A percentile compares a stretch with the other conserved stretches of the same genome.
Conservation (phyloP, 2,329 filamentous ascomycete species). For the Thielaviopsis populi region DNA sequence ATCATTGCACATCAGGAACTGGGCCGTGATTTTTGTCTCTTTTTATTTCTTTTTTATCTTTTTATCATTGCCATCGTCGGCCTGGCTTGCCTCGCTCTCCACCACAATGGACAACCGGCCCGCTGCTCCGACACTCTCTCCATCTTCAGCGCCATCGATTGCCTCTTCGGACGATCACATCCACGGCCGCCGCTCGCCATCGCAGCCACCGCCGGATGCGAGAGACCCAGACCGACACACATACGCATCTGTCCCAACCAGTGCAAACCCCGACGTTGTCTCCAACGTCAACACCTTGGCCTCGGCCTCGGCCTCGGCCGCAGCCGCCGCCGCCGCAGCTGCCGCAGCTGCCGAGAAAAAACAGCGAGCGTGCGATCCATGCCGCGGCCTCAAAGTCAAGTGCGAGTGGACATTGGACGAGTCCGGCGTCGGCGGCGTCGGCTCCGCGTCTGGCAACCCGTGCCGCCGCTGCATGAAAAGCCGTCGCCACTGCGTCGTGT, state of each 20-base stretch:
- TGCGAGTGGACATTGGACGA: conserved; percentile 60
- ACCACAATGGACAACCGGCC: not conserved
- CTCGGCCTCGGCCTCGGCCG: not conserved
- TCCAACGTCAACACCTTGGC: not conserved
- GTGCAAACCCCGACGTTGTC: not conserved
- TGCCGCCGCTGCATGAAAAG: conserved; percentile 71
- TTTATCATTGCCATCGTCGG: not conserved
- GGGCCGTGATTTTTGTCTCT: conserved; percentile 14
- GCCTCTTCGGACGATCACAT: not conserved
- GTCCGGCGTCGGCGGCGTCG: conserved; percentile 2
- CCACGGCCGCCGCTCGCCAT: not conserved
- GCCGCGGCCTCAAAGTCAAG: conserved; percentile 63
- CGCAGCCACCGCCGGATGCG: not conserved
- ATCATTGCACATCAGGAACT: too few relatives aligned
- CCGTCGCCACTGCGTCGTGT: conserved; percentile 61
- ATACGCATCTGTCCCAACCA: not conserved
- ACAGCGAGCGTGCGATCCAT: conserved; percentile 59
- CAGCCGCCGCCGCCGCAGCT: conserved; percentile 13
- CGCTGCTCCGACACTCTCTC: not conserved
- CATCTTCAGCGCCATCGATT: not conserved
- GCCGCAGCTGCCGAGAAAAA: conserved; percentile 42
- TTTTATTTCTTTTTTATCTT: conserved; percentile 17
- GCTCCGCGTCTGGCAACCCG: conserved; percentile 35
- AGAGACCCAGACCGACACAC: not conserved
- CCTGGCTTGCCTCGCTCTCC: not conserved